A percentile compares a stretch with the other conserved stretches of the same genome.
phyloP scores from a whole-genome alignment of 371 early-diverging fungal species.

The Phascolomyces articulosus region DNA sequence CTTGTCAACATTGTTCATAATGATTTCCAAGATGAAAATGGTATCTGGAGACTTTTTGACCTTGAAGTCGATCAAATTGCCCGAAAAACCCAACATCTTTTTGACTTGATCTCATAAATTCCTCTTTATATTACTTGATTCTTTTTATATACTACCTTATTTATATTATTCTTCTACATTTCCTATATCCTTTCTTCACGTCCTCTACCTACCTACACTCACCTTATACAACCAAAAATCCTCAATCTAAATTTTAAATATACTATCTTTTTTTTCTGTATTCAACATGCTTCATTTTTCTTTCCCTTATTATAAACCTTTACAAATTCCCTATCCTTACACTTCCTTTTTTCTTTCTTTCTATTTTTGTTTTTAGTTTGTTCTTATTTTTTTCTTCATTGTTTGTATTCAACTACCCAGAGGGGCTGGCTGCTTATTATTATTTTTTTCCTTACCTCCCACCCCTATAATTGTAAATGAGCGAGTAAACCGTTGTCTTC shows the following conservation, averaged over 20 bases:
- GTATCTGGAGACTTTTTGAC: constrained; percentile 77
- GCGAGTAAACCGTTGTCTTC: background rate
- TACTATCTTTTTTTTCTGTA: constrained; percentile 6
- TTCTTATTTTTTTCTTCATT: constrained; percentile 7
- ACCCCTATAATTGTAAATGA: constrained; percentile 16
- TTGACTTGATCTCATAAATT: constrained; percentile 11
- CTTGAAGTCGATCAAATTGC: constrained; percentile 44
- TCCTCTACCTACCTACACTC: background rate
- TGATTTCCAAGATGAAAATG: constrained; percentile 79
- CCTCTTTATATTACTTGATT: too few relatives aligned
- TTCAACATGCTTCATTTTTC: constrained; percentile 22
- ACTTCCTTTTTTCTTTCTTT: constrained; percentile 6
- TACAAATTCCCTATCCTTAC: background rate
- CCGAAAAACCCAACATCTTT: constrained; percentile 25
- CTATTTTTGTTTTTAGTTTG: background rate
- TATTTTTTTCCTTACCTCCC: background rate
- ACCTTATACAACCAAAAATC: background rate
- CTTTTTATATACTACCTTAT: background rate
- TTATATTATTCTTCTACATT: too few relatives aligned
- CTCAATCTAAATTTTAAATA: too few relatives aligned
- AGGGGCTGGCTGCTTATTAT: background rate
- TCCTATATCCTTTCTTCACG: background rate
- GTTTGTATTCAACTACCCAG: constrained; percentile 23
- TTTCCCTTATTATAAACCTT: background rate
- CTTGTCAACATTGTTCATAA: constrained; percentile 96